Base-by-base conservation (phyloP, 1,284 basidiomycete genomes). In the Ganoderma boninense region DNA sequence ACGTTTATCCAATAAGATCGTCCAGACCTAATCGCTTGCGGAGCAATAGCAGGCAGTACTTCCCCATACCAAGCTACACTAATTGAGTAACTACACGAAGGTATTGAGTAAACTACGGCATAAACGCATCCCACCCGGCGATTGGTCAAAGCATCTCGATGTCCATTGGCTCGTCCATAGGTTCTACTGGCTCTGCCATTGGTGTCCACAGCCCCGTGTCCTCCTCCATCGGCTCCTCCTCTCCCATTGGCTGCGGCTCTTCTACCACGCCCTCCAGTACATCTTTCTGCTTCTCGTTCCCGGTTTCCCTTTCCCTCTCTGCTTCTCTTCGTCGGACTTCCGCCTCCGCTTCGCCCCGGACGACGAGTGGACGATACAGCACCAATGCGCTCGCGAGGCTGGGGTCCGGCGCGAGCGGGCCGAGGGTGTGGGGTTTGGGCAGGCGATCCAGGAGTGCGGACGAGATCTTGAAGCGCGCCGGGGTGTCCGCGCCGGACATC, bases 131-230 rank as follows among this genome's bases (percentile, higher is more conserved):
- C 49, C 26, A 18, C 23, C 20, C 63, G 42, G 32, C 20, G 66
- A 71, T 68, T 68, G 71, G 70, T 72, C 66, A 75, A 61, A 71
- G 43, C 62, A 66, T 70, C 70, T 89, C 90, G 44, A 91, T 79
- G 73, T 92, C 89, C 90, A 92, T 92, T 56, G 85, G 85, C 79
- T 90, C 86, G 56, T 86, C 86, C 46, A 46, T 35, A 38, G 69
- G 64, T 26, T 69, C 69, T 68, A 67, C 69, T 35, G 68, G 52
- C 49, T 56, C 64, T 52, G 49, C 69, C 67, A 73, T 68, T 49
- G 72, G 67, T 56, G 72, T 64, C 62, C 64, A 66, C 63, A 64
- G 67, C 43, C 69, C 61, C 68, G 65, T 62, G 69, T 71, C 72
- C 43, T 71, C 72, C 40, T 71, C 71, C 64, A 73, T 67, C 44